These are phyloP conservation scores for Pugionium cornutum DNA, from an alignment of 345 rosid genomes.

Conservation along the genomic window DNA sequence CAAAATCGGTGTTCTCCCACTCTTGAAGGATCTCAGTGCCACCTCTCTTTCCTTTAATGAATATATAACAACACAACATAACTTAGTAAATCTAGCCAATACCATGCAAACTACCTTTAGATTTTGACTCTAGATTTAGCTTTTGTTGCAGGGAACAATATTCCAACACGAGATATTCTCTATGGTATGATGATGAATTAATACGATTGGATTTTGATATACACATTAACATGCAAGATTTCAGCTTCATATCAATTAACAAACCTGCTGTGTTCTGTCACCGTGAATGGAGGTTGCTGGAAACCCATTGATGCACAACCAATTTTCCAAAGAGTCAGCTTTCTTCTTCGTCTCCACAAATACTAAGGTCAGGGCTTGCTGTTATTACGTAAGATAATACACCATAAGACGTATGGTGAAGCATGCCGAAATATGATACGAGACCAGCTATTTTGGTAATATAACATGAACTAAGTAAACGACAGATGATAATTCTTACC, in stretches of 20 bases:
- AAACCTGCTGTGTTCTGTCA: constrained; percentile 90
- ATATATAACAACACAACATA: constrained; percentile 17
- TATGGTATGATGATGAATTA: constrained; percentile 1
- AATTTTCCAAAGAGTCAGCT: constrained; percentile 77
- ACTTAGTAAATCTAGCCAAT: constrained; percentile 11
- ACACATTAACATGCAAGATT: constrained; percentile 21
- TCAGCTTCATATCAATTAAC: constrained; percentile 18
- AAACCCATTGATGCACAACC: constrained; percentile 55
- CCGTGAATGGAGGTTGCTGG: constrained; percentile 97
- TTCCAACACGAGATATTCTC: neutral
- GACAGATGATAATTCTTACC: constrained; percentile 47
- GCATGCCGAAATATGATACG: neutral
- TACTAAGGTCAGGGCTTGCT: constrained; percentile 95
- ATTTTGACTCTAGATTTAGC: neutral
- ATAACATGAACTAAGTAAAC: neutral
- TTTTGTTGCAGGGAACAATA: constrained; percentile 12
- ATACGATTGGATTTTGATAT: neutral
- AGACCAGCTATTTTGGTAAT: constrained; percentile 3
- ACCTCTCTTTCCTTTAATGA: constrained; percentile 84
- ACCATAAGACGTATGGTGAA: constrained; percentile 9
- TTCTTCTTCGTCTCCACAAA: constrained; percentile 99
- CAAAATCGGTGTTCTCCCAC: constrained; percentile 83
- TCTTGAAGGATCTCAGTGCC: constrained; percentile 83
- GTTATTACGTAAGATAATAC: constrained; percentile 41
- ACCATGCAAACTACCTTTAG: constrained; percentile 1